These are phyloP conservation scores for Epithele typhae DNA, from an alignment of 768 basidiomycete species.

Conservation along the genomic window DNA sequence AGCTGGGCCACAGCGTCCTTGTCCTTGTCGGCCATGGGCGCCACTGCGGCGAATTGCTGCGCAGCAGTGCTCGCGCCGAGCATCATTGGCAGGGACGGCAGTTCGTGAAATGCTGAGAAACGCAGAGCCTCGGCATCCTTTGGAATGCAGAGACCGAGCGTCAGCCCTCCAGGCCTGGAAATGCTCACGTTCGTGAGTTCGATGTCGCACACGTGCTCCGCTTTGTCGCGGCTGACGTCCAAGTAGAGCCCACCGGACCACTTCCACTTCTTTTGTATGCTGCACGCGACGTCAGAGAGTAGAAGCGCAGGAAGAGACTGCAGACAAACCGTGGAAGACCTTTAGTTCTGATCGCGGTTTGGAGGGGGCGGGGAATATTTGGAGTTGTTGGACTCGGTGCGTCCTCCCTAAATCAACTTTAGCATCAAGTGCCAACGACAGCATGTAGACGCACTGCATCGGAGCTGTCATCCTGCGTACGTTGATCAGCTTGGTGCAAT, in stretches of 20 bases:
- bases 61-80: conserved; percentile 44
- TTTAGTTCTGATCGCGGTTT: too few relatives aligned
- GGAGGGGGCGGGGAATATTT: too few relatives aligned
- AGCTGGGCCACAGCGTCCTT: conserved; percentile 36
- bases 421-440: not conserved
- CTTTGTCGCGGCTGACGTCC: conserved; percentile 29
- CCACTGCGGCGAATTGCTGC: conserved; percentile 51
- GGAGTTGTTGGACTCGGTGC: too few relatives aligned
- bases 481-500: conserved; percentile 11
- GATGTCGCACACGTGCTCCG: conserved; percentile 47
- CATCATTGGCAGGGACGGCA: conserved; percentile 42
- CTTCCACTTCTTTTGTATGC: conserved; percentile 58
- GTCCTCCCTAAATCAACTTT: conserved; percentile 4
- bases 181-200: conserved; percentile 43
- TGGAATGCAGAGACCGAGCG: conserved; percentile 45
- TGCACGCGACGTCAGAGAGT: conserved; percentile 18
- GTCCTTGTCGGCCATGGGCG: conserved; percentile 37
- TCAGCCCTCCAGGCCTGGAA: conserved; percentile 35
- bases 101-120: conserved; percentile 45
- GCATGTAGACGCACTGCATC: conserved; percentile 16
- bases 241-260: conserved; percentile 59
- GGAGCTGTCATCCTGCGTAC: conserved; percentile 18
- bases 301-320: not conserved
- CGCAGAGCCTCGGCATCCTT: conserved; percentile 33
- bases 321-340: too few relatives aligned